Evolutionary conservation across 2,329 filamentous ascomycete genomes (phyloP).

Genomic region (Colletotrichum karsti): DNA sequence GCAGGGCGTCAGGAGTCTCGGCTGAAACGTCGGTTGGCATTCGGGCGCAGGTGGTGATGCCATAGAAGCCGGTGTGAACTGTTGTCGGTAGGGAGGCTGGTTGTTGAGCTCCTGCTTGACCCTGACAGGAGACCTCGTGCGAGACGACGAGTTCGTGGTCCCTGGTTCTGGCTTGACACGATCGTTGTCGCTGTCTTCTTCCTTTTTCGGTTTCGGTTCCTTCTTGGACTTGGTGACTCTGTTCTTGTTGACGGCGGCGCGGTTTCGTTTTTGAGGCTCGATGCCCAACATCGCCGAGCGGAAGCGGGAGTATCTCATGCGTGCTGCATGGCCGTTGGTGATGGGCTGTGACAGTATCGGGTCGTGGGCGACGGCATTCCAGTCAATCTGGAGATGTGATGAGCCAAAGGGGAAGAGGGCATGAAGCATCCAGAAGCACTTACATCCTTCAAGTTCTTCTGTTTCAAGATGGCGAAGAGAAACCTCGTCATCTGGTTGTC

Average conservation of each 20-base stretch:
- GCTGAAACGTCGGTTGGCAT: conserved; percentile 38
- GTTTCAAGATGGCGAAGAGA: conserved; percentile 66
- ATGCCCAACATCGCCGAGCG: conserved; percentile 54
- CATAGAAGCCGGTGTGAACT: conserved; percentile 49
- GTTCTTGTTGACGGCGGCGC: conserved; percentile 47
- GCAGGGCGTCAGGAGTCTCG: conserved; percentile 60
- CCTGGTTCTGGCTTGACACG: conserved; percentile 50
- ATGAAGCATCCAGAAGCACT: conserved; percentile 39
- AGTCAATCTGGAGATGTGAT: conserved; percentile 59
- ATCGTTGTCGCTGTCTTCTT: conserved; percentile 40
- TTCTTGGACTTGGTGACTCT: conserved; percentile 57
- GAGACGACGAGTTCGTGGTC: conserved; percentile 24
- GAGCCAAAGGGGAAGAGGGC: conserved; percentile 33
- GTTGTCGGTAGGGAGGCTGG: conserved; percentile 38
- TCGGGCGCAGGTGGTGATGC: conserved; percentile 42
- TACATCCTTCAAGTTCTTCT: conserved; percentile 69
- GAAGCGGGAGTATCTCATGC: conserved; percentile 68
- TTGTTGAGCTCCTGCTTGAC: conserved; percentile 49
- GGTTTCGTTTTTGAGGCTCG: conserved; percentile 57
- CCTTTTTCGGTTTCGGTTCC: conserved; percentile 46
- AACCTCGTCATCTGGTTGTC: conserved; percentile 67
- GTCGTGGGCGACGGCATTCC: conserved; percentile 64
- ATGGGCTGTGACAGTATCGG: conserved; percentile 62
- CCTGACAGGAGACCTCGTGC: conserved; percentile 30
- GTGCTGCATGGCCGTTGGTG: conserved; percentile 67